A percentile compares a stretch with the other conserved stretches of the same genome.
Evolutionary conservation across 2,329 filamentous ascomycete species (phyloP).

Genomic region (Colletotrichum sp.): DNA sequence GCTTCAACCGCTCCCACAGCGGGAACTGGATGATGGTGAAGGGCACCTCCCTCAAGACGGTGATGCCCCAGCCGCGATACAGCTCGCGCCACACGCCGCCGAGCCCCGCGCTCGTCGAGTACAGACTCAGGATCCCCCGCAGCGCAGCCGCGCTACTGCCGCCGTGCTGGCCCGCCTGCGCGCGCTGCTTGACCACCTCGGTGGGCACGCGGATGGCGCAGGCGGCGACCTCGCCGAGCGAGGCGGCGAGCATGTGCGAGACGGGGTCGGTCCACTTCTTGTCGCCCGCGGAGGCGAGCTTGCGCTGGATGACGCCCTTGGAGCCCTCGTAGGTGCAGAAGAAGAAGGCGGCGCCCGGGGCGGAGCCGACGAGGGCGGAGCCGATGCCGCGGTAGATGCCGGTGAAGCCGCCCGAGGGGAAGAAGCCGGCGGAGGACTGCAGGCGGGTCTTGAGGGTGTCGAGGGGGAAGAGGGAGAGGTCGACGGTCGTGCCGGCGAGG

Average conservation of each 20-base stretch:
- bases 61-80: conserved; percentile 91
- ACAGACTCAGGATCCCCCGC: conserved; percentile 67
- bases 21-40: conserved; percentile 98
- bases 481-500: conserved; percentile 92
- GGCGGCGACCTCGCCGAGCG: conserved; percentile 86
- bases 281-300: conserved; percentile 28
- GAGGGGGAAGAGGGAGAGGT: conserved; percentile 95
- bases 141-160: conserved; percentile 72
- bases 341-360: conserved; percentile 94
- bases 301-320: conserved; percentile 58
- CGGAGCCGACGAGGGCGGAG: conserved; percentile 86
- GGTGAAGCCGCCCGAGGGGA: conserved; percentile 83
- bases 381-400: conserved; percentile 95
- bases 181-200: conserved; percentile 96
- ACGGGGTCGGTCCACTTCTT: conserved; percentile 25
- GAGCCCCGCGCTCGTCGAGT: conserved; percentile 45
- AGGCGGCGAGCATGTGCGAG: conserved; percentile 83
- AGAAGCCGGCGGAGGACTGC: conserved; percentile 80
- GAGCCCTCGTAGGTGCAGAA: conserved; percentile 91
- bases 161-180: conserved; percentile 85
- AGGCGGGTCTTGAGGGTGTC: conserved; percentile 99
- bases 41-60: conserved; percentile 92
- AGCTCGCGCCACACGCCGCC: conserved; percentile 77
- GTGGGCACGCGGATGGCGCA: conserved; percentile 93
- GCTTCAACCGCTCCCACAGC: conserved; percentile 93